Percentiles rank a stretch among this genome's conserved stretches.
These are phyloP conservation scores for Phalaenopsis equestris DNA, from an alignment of 106 monocot genomes.

Conservation along the genomic window DNA sequence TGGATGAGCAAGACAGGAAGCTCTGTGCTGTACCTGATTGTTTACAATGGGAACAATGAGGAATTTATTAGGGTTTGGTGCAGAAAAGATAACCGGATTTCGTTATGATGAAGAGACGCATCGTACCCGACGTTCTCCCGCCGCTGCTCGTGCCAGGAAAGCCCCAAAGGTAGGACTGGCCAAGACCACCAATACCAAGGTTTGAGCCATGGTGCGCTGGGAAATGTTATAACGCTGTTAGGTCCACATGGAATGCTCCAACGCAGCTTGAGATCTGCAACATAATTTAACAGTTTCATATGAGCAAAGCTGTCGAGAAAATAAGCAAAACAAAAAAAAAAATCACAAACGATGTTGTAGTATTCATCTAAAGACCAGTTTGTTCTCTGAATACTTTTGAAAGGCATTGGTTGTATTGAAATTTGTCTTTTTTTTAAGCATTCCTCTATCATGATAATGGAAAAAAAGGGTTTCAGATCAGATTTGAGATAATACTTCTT, in stretches of 20 bases:
- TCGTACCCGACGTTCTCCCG: slow-evolving; percentile 64
- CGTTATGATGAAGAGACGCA: not conserved
- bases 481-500: too few species aligned
- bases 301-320: not conserved
- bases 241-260: slow-evolving; percentile 95
- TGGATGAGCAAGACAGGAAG: slow-evolving; percentile 57
- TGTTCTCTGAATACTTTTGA: too few species aligned
- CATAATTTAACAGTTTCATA: not conserved
- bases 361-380: too few species aligned
- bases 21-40: slow-evolving; percentile 56
- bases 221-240: slow-evolving; percentile 91
- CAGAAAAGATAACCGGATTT: not conserved
- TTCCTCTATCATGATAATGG: not conserved
- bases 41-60: not conserved
- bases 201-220: slow-evolving; percentile 83
- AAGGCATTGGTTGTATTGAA: too few species aligned
- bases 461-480: not conserved
- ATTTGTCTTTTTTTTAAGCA: not conserved
- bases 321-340: too few species aligned
- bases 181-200: slow-evolving; percentile 99
- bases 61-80: not conserved
- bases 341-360: too few species aligned
- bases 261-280: slow-evolving; percentile 70
- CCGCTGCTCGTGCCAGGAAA: slow-evolving; percentile 79
- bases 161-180: slow-evolving; percentile 77